phyloP scores from a whole-genome alignment of 306 rosid species.

The Oxytropis ochrocephala region DNA sequence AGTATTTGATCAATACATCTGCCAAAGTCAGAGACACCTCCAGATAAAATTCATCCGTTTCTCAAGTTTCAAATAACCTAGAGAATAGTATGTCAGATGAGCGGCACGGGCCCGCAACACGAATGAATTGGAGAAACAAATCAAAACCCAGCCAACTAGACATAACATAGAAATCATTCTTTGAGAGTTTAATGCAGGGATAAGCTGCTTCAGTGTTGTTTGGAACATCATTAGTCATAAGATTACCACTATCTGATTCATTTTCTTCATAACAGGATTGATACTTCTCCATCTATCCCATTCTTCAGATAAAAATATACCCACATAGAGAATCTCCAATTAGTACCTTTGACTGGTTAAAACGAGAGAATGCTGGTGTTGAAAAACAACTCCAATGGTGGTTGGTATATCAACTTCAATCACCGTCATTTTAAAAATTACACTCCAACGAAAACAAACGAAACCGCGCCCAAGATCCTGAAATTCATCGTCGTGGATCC shows the following conservation, averaged over 20 bases:
- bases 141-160: too few species aligned
- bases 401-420: constrained; percentile 28
- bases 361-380: constrained; percentile 56
- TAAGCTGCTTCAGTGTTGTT: too few species aligned
- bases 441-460: neutral
- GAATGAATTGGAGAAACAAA: too few species aligned
- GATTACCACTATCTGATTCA: too few species aligned
- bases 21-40: too few species aligned
- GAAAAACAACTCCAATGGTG: constrained; percentile 91
- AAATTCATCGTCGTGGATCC: constrained; percentile 23
- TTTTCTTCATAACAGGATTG: constrained; percentile 52
- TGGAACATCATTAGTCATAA: too few species aligned
- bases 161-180: too few species aligned
- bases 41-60: too few species aligned
- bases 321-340: constrained; percentile 38
- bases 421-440: neutral
- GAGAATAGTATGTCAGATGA: too few species aligned
- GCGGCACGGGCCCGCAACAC: rapidly evolving
- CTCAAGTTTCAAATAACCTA: too few species aligned
- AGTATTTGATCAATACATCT: too few species aligned
- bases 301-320: constrained; percentile 69
- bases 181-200: too few species aligned
- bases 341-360: constrained; percentile 37
- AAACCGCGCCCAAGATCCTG: neutral
- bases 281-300: constrained; percentile 56